Percentiles rank a stretch among this genome's conserved stretches.
Evolutionary conservation across 176 grass and related monocot genomes (phyloP).

Genomic region (Tillandsia leiboldiana): DNA sequence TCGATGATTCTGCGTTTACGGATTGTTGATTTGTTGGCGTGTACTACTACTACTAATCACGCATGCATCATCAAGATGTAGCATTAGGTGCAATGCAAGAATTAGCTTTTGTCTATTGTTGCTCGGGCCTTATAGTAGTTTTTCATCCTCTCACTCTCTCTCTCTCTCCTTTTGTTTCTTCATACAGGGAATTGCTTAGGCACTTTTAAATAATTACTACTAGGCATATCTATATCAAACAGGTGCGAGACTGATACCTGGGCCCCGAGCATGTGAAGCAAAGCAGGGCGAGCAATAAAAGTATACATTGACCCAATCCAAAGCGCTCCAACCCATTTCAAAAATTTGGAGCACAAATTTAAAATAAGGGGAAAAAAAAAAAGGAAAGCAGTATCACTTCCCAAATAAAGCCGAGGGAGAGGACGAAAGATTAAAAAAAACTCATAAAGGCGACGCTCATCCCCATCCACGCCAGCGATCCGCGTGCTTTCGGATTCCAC

Average conservation of each 20-base stretch:
- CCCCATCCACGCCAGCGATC: constrained; percentile 58
- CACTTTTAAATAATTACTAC: too few species aligned
- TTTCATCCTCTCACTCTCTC: too few species aligned
- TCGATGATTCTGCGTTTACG: too few species aligned
- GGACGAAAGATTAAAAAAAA: background rate
- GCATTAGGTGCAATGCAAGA: too few species aligned
- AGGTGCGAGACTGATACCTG: background rate
- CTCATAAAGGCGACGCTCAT: background rate
- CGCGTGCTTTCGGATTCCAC: constrained; percentile 18
- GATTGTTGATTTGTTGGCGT: too few species aligned
- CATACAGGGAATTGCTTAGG: too few species aligned
- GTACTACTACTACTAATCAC: too few species aligned
- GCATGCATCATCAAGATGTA: too few species aligned
- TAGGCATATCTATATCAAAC: too few species aligned
- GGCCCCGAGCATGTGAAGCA: background rate
- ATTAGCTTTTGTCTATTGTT: too few species aligned
- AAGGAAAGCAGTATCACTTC: background rate
- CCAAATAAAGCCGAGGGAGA: background rate
- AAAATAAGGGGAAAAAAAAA: background rate
- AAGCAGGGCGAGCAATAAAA: background rate
- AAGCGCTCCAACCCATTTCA: background rate
- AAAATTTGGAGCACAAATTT: background rate
- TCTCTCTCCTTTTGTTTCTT: too few species aligned
- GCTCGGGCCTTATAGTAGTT: too few species aligned
- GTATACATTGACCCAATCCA: background rate